Evolutionary conservation across 441 rosid species (phyloP).

Genomic region (Metrosideros polymorpha): DNA sequence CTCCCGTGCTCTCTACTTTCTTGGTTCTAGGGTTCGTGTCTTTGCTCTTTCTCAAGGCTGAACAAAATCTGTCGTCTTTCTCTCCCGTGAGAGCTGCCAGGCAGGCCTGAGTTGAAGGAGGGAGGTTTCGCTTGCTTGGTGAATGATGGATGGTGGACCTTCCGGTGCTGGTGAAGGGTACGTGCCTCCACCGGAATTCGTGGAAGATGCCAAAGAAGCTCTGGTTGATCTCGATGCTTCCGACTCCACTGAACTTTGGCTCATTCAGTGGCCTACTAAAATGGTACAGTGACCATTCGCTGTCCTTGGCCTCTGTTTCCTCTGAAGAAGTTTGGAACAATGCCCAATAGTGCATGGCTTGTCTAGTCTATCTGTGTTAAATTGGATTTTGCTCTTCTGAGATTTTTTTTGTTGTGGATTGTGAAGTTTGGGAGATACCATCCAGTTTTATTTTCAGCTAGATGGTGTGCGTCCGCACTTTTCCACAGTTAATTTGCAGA

Average conservation of each 20-base stretch:
- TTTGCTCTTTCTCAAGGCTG: neutral
- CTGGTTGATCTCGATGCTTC: slow-evolving; percentile 27
- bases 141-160: slow-evolving; percentile 12
- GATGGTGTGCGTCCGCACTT: neutral
- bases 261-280: slow-evolving; percentile 60
- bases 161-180: slow-evolving; percentile 9
- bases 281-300: slow-evolving; percentile 20
- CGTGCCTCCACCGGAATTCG: slow-evolving; percentile 35
- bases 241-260: slow-evolving; percentile 60
- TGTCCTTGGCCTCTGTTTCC: neutral
- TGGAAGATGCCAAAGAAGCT: slow-evolving; percentile 25
- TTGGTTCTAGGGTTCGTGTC: neutral
- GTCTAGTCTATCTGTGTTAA: neutral
- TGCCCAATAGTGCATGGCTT: neutral
- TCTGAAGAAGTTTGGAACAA: neutral
- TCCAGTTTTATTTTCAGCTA: neutral
- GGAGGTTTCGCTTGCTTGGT: neutral
- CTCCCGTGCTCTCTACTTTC: neutral
- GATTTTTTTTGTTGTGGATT: neutral
- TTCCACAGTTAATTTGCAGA: neutral
- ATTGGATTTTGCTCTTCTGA: neutral
- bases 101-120: neutral
- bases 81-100: neutral
- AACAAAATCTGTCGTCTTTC: neutral
- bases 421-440: neutral